Conservation (phyloP, 1,139 yeast species). For the Protomyces arabidopsidicola region DNA sequence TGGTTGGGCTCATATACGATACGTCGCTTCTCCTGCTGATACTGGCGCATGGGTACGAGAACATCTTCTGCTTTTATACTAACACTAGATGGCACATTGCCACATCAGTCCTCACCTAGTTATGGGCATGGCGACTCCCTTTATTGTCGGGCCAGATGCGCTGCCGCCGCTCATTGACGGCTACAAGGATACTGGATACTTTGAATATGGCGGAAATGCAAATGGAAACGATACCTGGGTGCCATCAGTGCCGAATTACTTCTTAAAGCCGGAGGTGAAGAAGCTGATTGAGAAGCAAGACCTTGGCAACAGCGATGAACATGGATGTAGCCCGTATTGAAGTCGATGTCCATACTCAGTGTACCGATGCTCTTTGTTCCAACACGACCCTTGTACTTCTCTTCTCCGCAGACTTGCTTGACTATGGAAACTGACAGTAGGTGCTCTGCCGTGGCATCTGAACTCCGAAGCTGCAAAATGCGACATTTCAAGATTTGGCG, state of each 20-base stretch:
- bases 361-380: too few relatives aligned
- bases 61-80: not conserved
- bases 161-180: conserved; percentile 6
- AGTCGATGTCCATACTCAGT: too few relatives aligned
- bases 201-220: not conserved
- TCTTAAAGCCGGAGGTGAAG: not conserved
- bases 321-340: not conserved
- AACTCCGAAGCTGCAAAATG: too few relatives aligned
- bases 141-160: conserved; percentile 4
- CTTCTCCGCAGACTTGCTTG: too few relatives aligned
- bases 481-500: too few relatives aligned
- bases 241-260: conserved; percentile 2
- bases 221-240: conserved; percentile 1
- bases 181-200: not conserved
- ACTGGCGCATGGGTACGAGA: conserved; percentile 15
- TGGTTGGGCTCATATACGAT: conserved; percentile 6
- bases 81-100: conserved; percentile 9
- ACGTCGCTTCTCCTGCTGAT: conserved; percentile 12
- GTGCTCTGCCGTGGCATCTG: too few relatives aligned
- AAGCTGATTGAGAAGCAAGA: not conserved
- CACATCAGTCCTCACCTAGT: conserved; percentile 24
- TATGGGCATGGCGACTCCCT: conserved; percentile 20
- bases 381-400: too few relatives aligned
- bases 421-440: too few relatives aligned
- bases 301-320: not conserved